phyloP scores from a whole-genome alignment of 73 alveolate genomes.

The Halteria grandinella region DNA sequence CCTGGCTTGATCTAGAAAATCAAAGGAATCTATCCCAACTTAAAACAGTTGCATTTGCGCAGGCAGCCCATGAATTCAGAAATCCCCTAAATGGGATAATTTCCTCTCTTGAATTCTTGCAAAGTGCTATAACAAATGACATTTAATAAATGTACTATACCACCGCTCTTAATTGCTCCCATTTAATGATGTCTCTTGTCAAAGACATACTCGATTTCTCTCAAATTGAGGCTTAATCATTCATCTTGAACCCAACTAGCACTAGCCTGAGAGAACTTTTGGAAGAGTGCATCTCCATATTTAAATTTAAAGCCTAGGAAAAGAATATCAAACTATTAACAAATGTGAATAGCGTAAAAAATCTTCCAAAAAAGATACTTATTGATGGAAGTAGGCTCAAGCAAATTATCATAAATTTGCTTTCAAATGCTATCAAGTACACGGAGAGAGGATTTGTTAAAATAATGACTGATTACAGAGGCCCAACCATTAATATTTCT shows the following conservation, averaged over 20 bases:
- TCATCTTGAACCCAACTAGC: slow-evolving; percentile 4
- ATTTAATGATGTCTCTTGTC: slow-evolving; percentile 31
- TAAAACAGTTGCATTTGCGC: slow-evolving; percentile 28
- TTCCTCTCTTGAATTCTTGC: slow-evolving; percentile 13
- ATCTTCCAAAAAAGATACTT: not conserved
- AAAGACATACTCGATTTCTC: slow-evolving; percentile 60
- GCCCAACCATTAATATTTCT: too few relatives aligned
- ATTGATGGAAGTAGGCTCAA: slow-evolving; percentile 33
- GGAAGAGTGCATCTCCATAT: not conserved
- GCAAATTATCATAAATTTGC: slow-evolving; percentile 27
- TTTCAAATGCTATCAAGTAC: slow-evolving; percentile 48
- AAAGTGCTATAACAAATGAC: not conserved
- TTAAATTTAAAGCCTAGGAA: slow-evolving; percentile 7
- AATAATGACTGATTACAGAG: too few relatives aligned
- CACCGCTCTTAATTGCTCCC: slow-evolving; percentile 28
- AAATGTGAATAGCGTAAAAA: not conserved
- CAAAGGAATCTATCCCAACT: not conserved
- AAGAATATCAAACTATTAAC: slow-evolving; percentile 13
- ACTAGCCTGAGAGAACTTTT: not conserved
- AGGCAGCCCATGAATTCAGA: slow-evolving; percentile 61
- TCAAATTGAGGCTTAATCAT: slow-evolving; percentile 14
- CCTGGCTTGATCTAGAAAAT: slow-evolving; percentile 2
- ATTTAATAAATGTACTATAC: not conserved
- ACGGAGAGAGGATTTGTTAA: slow-evolving; percentile 19
- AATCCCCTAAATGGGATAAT: slow-evolving; percentile 61